Conservation (phyloP, 805 yeast species). For the Ogataea methylovora region DNA sequence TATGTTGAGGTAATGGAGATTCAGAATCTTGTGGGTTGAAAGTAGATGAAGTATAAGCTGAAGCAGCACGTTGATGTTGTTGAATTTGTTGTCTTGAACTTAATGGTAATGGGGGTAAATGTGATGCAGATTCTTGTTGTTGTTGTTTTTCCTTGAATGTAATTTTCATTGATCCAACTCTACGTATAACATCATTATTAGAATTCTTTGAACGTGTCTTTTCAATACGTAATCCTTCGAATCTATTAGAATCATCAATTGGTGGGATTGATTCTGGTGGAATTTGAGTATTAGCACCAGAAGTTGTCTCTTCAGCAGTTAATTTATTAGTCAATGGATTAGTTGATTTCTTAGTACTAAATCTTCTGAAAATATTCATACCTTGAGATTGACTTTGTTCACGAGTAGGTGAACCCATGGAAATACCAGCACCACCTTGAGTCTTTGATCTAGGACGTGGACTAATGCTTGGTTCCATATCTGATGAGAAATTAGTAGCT, state of each 20-base stretch:
- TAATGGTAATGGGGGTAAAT: constrained; percentile 19
- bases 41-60: constrained; percentile 28
- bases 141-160: constrained; percentile 46
- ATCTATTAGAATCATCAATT: too few species aligned
- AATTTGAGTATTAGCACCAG: too few species aligned
- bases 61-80: constrained; percentile 28
- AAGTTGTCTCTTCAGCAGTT: constrained; percentile 12
- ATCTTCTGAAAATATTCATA: constrained; percentile 24
- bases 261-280: background rate
- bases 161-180: constrained; percentile 56
- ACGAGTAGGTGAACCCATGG: constrained; percentile 5
- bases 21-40: constrained; percentile 11
- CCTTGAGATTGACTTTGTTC: constrained; percentile 12
- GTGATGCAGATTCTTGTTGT: constrained; percentile 16
- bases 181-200: constrained; percentile 32
- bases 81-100: constrained; percentile 20
- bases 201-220: constrained; percentile 1
- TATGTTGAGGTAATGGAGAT: constrained; percentile 6
- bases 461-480: too few species aligned
- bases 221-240: too few species aligned
- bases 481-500: background rate
- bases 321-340: too few species aligned
- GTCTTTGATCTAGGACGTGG: too few species aligned
- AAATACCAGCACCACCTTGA: background rate
- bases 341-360: constrained; percentile 22